phyloP scores from a whole-genome alignment of 345 rosid species.

The Hibiscus syriacus region DNA sequence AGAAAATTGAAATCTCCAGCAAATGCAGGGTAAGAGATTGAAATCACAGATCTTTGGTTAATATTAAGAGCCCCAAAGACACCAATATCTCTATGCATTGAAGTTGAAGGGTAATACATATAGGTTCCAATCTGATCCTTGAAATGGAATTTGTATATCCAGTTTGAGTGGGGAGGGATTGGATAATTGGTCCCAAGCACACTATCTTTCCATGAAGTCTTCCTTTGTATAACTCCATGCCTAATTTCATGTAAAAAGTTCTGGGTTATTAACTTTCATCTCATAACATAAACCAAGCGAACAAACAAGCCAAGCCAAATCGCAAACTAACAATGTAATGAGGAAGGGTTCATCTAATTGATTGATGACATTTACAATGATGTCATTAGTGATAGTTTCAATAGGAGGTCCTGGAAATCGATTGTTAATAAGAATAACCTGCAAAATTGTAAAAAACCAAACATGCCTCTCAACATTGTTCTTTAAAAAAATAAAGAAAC shows the following conservation, averaged over 20 bases:
- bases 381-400: slow-evolving; percentile 65
- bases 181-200: slow-evolving; percentile 91
- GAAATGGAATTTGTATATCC: slow-evolving; percentile 74
- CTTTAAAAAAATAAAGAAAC: not conserved
- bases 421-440: slow-evolving; percentile 80
- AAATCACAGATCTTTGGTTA: slow-evolving; percentile 41
- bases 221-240: slow-evolving; percentile 73
- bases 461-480: not conserved
- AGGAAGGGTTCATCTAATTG: slow-evolving; percentile 71
- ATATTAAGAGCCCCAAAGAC: slow-evolving; percentile 58
- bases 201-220: slow-evolving; percentile 78
- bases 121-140: slow-evolving; percentile 80
- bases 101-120: slow-evolving; percentile 62
- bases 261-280: not conserved
- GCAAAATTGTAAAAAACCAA: slow-evolving; percentile 15
- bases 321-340: slow-evolving; percentile 48
- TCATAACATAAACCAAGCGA: not conserved
- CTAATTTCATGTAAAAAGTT: slow-evolving; percentile 18
- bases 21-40: slow-evolving; percentile 45
- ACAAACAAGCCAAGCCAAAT: not conserved
- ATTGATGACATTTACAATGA: slow-evolving; percentile 62
- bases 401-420: slow-evolving; percentile 86
- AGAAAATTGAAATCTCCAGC: slow-evolving; percentile 62
- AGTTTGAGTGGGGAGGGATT: slow-evolving; percentile 56
- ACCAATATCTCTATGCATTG: slow-evolving; percentile 63